A percentile compares a stretch with the other conserved stretches of the same genome.
Evolutionary conservation across 768 basidiomycete species (phyloP).

Genomic region (Boletus rubescentipes): DNA sequence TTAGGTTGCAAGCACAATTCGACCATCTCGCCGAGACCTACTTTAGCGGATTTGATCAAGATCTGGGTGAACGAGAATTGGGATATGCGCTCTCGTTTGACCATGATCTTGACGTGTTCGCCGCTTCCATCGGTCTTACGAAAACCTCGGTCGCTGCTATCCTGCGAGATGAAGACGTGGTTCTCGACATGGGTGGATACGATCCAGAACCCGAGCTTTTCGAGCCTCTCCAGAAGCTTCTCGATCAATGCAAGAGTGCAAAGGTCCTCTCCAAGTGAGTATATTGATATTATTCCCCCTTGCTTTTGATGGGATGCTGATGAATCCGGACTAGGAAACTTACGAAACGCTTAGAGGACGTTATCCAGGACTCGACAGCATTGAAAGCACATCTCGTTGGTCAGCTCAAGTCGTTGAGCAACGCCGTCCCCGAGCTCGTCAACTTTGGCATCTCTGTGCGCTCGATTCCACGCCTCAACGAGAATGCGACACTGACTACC

Average conservation of each 20-base stretch:
- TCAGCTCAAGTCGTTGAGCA: slow-evolving; percentile 70
- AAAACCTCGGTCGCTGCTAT: slow-evolving; percentile 81
- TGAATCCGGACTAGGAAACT: slow-evolving; percentile 67
- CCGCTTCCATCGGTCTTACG: slow-evolving; percentile 85
- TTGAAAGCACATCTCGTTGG: slow-evolving; percentile 69
- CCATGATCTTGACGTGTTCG: slow-evolving; percentile 90
- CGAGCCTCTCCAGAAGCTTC: slow-evolving; percentile 74
- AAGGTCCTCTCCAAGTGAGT: slow-evolving; percentile 78
- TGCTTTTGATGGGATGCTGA: neutral
- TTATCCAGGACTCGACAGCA: slow-evolving; percentile 68
- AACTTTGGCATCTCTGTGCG: slow-evolving; percentile 89
- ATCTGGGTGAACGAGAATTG: slow-evolving; percentile 87
- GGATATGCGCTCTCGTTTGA: slow-evolving; percentile 82
- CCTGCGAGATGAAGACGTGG: slow-evolving; percentile 76
- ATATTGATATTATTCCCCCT: neutral
- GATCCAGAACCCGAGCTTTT: slow-evolving; percentile 77
- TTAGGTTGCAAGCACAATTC: slow-evolving; percentile 88
- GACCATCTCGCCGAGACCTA: slow-evolving; percentile 90
- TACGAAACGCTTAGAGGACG: slow-evolving; percentile 78
- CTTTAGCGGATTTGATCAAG: slow-evolving; percentile 79
- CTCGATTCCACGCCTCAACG: neutral
- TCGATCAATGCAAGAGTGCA: slow-evolving; percentile 79
- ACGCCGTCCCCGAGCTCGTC: slow-evolving; percentile 74
- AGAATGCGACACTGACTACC: neutral
- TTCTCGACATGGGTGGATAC: slow-evolving; percentile 70